phyloP scores from a whole-genome alignment of 345 rosid species.

The Eucalyptus brandiana region DNA sequence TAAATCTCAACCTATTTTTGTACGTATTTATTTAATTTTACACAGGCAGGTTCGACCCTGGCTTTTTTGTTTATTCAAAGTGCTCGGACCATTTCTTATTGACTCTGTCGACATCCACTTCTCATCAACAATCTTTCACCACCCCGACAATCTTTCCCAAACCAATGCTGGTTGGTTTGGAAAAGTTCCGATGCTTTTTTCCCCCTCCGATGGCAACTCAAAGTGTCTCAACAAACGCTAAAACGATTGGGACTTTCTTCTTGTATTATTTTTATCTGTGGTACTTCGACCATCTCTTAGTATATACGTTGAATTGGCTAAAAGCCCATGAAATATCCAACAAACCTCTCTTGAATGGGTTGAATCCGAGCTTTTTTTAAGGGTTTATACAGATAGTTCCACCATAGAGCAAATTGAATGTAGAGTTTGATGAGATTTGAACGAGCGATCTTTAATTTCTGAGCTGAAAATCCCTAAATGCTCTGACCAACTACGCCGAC shows the following conservation, averaged over 20 bases:
- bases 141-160: background rate
- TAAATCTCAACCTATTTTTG: background rate
- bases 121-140: background rate
- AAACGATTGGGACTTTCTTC: background rate
- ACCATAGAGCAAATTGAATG: background rate
- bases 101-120: background rate
- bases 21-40: background rate
- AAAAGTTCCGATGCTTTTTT: background rate
- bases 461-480: background rate
- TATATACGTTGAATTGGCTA: background rate
- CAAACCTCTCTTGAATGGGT: background rate
- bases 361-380: background rate
- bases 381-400: background rate
- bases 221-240: background rate
- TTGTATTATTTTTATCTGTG: background rate
- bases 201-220: background rate
- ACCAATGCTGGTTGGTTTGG: background rate
- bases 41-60: background rate
- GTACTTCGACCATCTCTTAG: no score
- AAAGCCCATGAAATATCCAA: background rate
- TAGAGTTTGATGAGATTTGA: background rate
- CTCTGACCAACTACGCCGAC: background rate
- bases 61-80: background rate
- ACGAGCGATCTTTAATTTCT: background rate
- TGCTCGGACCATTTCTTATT: background rate